Conservation (phyloP, 2,329 filamentous ascomycete species). For the Penicillium olsonii region DNA sequence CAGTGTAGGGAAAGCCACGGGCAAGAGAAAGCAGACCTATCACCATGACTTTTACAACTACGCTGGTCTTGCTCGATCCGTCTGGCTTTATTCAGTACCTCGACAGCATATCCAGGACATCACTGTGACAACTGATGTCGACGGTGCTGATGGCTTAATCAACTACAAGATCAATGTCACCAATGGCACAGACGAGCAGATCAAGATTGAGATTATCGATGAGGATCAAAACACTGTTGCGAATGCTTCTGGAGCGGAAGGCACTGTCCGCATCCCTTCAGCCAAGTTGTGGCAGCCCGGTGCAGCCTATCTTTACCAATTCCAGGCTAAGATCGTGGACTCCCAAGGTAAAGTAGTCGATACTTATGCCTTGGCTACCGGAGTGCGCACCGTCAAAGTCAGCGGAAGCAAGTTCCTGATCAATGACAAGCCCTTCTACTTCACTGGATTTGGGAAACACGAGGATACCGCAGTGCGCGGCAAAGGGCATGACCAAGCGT, state of each 20-base stretch:
- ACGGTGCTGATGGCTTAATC: constrained; percentile 5
- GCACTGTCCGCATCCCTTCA: constrained; percentile 16
- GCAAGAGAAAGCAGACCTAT: constrained; percentile 26
- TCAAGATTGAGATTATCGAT: not conserved
- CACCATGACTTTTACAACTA: constrained; percentile 38
- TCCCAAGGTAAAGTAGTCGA: constrained; percentile 14
- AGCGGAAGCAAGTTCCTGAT: constrained; percentile 26
- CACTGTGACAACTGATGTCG: constrained; percentile 23
- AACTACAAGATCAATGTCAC: constrained; percentile 1
- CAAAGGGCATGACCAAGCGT: constrained; percentile 32
- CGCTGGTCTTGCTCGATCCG: constrained; percentile 29
- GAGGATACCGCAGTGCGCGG: constrained; percentile 30
- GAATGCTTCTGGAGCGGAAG: constrained; percentile 8
- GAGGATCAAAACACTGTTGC: not conserved
- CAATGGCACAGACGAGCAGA: not conserved
- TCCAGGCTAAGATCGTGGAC: constrained; percentile 20
- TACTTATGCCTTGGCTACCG: constrained; percentile 23
- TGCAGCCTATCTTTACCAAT: constrained; percentile 29
- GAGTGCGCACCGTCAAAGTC: constrained; percentile 25
- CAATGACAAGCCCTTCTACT: constrained; percentile 31
- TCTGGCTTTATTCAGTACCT: constrained; percentile 30
- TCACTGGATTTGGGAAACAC: constrained; percentile 34
- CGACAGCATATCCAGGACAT: constrained; percentile 23
- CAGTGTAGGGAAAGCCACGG: constrained; percentile 6
- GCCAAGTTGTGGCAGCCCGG: constrained; percentile 29